Evolutionary conservation across 371 early-diverging fungal species (phyloP).

Genomic region (Mortierella sp.): DNA sequence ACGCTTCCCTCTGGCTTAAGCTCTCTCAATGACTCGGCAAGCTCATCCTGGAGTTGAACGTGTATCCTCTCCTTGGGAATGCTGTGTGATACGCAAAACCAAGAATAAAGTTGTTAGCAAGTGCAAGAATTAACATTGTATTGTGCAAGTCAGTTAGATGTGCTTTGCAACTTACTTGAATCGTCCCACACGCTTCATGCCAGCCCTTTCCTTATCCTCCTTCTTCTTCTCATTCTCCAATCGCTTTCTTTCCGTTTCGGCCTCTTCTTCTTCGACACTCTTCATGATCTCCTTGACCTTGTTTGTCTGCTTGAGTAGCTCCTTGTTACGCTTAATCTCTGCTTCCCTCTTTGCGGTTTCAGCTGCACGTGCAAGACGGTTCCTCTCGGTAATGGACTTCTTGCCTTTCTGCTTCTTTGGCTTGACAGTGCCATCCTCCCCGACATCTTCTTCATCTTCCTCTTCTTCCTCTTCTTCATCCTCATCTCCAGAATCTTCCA

Average conservation of each 20-base stretch:
- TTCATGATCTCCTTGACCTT: constrained; percentile 68
- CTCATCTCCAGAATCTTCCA: constrained; percentile 57
- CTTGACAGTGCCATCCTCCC: constrained; percentile 45
- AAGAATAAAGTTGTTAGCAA: neutral
- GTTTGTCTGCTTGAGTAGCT: constrained; percentile 59
- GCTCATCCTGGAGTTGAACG: constrained; percentile 71
- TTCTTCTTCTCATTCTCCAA: constrained; percentile 58
- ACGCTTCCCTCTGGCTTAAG: constrained; percentile 91
- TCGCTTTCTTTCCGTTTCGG: constrained; percentile 62
- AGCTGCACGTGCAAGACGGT: constrained; percentile 58
- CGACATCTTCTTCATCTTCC: constrained; percentile 62
- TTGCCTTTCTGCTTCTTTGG: constrained; percentile 57
- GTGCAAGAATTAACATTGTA: neutral
- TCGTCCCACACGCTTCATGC: constrained; percentile 64
- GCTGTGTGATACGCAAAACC: constrained; percentile 11
- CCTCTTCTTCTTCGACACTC: constrained; percentile 65
- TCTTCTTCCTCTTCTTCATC: constrained; percentile 70
- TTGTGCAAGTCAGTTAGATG: neutral
- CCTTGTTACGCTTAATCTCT: constrained; percentile 61
- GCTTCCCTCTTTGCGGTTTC: constrained; percentile 60
- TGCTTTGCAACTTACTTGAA: constrained; percentile 47
- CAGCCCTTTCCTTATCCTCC: constrained; percentile 61
- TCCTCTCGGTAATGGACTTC: constrained; percentile 59
- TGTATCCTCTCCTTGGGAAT: constrained; percentile 63
- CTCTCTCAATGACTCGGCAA: constrained; percentile 68